Percentiles rank a stretch among this genome's conserved stretches.
These are phyloP conservation scores for Leccinum subgranulosum DNA, from an alignment of 768 basidiomycete species.

Conservation along the genomic window DNA sequence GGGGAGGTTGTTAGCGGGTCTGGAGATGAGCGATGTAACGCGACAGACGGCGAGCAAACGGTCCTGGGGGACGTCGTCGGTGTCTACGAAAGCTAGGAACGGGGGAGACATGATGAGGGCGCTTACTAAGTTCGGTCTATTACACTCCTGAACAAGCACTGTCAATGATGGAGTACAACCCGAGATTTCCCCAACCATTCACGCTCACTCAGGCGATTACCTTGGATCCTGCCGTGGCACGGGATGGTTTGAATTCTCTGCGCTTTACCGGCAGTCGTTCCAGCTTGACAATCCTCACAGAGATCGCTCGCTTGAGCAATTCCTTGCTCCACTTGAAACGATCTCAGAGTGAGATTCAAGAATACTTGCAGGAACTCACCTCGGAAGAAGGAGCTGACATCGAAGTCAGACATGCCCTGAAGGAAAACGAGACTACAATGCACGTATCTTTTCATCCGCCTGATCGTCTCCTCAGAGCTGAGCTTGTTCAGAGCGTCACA, in stretches of 20 bases:
- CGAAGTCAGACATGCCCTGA: conserved; percentile 56
- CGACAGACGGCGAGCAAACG: conserved; percentile 63
- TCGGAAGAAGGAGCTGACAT: conserved; percentile 41
- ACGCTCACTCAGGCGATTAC: conserved; percentile 59
- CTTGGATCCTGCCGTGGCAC: conserved; percentile 64
- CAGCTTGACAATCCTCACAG: conserved; percentile 34
- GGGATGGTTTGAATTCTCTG: conserved; percentile 52
- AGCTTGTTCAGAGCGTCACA: conserved; percentile 60
- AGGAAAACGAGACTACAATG: conserved; percentile 77
- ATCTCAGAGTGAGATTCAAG: conserved; percentile 58
- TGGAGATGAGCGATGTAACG: conserved; percentile 73
- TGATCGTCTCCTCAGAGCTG: conserved; percentile 6
- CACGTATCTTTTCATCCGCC: conserved; percentile 34
- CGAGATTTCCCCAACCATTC: conserved; percentile 74
- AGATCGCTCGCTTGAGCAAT: conserved; percentile 72
- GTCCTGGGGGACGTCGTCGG: conserved; percentile 35
- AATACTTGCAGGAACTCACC: conserved; percentile 39
- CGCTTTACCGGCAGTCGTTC: not conserved
- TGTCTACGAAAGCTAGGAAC: conserved; percentile 62
- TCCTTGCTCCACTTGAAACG: conserved; percentile 60
- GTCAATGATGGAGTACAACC: conserved; percentile 56
- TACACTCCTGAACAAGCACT: not conserved
- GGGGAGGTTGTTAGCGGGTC: conserved; percentile 30
- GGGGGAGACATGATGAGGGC: conserved; percentile 24
- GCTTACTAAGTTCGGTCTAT: conserved; percentile 25